Percentiles rank a stretch among this genome's conserved stretches.
Conservation (phyloP, 148 eudicot species). For the Linanthus parryae region DNA sequence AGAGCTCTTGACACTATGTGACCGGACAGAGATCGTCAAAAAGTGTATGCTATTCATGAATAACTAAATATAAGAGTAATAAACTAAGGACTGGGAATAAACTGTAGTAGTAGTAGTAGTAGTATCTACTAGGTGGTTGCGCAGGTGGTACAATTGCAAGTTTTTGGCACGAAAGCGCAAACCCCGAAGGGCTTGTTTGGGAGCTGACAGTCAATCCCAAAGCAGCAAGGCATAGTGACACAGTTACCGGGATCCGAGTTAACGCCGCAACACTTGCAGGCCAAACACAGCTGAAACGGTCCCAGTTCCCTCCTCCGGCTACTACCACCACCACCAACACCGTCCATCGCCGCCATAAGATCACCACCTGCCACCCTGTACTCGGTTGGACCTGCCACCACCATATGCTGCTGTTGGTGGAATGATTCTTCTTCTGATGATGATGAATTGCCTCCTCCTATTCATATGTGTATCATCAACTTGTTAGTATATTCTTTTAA, state of each 20-base stretch:
- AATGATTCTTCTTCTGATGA: not conserved
- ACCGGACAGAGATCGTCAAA: too few species aligned
- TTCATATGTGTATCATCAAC: not conserved
- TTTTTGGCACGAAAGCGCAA: conserved; percentile 17
- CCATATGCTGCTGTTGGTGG: not conserved
- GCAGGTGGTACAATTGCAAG: conserved; percentile 15
- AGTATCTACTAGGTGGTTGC: not conserved
- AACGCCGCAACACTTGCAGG: conserved; percentile 11
- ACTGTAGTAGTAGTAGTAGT: too few species aligned
- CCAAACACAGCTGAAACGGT: conserved; percentile 15
- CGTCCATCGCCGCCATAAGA: not conserved
- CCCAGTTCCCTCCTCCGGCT: conserved; percentile 2
- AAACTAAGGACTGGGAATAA: too few species aligned
- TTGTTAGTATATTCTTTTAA: not conserved
- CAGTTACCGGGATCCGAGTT: conserved; percentile 6
- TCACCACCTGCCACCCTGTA: not conserved
- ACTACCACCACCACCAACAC: not conserved
- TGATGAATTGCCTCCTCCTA: not conserved
- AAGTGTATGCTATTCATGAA: too few species aligned
- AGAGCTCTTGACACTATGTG: too few species aligned
- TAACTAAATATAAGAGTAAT: too few species aligned
- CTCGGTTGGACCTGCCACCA: not conserved
- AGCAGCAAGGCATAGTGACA: conserved; percentile 15
- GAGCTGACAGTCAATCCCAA: conserved; percentile 17
- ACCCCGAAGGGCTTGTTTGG: conserved; percentile 22